Evolutionary conservation across 2,329 filamentous ascomycete species (phyloP), one percentile per base, ranked within the genome.

Genomic region (Stachybotrys chartarum): DNA sequence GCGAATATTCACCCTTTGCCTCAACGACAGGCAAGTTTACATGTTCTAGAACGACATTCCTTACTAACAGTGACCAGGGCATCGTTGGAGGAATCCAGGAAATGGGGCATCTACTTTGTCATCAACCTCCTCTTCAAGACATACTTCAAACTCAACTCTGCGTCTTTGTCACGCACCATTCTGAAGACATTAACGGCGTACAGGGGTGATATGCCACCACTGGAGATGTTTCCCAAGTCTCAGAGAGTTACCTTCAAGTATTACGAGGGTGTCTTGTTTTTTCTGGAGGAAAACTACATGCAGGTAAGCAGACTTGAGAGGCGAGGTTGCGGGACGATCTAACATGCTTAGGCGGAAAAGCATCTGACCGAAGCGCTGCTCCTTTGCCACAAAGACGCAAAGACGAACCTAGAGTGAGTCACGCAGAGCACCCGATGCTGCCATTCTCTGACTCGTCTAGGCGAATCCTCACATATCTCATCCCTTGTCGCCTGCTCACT

Each of bases 81-180:
- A 58, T 85, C 88, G 14, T 77, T 97, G 49, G 85, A 91, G 66
- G 88, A 96, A 64, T 97, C 93, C 8, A 85, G 94, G 54, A 99
- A 97, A 82, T 99, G 94, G 94, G 95, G 91, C 7, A 89, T 96
- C 51, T 99, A 99, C 75, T 92, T 91, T 70, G 87, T 93, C 61
- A 91, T 92, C 66, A 97, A 96, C 68, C 81, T 99, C 7, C 79
- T 97, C 14, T 99, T 99, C 83, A 97, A 97, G 74, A 97, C 92
- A 1, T 97, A 97, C 71, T 99, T 99, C 78, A 95, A 90, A 76
- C 78, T 97, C 59, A 96, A 96, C 73, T 90, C 88, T 39, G 87
- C 95, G 56, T 86, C 85, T n/a, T 78, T 97, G 18, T 96, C 87
- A 17, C 91, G 94, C 68, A 97, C 94, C 61, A 87, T 97, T 52